These are phyloP conservation scores for Lichtheimia ramosa DNA, from an alignment of 371 early-diverging fungal genomes.

Conservation along the genomic window DNA sequence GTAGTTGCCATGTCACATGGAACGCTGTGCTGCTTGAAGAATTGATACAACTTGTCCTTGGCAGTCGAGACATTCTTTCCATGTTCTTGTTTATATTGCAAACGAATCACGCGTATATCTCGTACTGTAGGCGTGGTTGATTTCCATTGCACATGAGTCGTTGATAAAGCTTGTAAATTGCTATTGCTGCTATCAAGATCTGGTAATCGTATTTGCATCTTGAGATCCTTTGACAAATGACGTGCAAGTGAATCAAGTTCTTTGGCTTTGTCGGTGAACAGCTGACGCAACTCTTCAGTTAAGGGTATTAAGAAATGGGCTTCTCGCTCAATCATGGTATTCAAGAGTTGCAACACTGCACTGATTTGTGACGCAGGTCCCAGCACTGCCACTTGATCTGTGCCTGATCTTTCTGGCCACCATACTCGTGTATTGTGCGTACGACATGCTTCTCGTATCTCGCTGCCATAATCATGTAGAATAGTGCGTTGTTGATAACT, in stretches of 20 bases:
- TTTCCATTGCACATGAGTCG: neutral
- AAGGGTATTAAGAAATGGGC: neutral
- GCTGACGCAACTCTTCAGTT: neutral
- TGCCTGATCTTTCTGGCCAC: slow-evolving; percentile 16
- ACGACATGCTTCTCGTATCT: slow-evolving; percentile 8
- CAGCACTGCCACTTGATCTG: slow-evolving; percentile 10
- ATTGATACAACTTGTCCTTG: slow-evolving; percentile 2
- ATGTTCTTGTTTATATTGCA: slow-evolving; percentile 11
- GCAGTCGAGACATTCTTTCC: slow-evolving; percentile 2
- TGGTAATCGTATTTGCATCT: neutral
- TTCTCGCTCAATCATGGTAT: slow-evolving; percentile 1
- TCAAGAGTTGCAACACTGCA: slow-evolving; percentile 1
- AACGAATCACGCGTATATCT: slow-evolving; percentile 3
- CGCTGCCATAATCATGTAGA: slow-evolving; percentile 23
- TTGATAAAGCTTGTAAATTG: neutral
- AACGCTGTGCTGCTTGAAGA: slow-evolving; percentile 2
- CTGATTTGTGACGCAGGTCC: slow-evolving; percentile 16
- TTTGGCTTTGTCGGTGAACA: neutral
- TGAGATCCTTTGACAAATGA: neutral
- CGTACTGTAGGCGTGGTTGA: neutral
- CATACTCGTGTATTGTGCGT: slow-evolving; percentile 7
- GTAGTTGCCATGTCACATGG: neutral
- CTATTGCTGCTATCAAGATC: neutral
- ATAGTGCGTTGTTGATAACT: slow-evolving; percentile 30
- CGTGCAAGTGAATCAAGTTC: neutral